Base-by-base conservation (phyloP, 2,329 filamentous ascomycete genomes). In the Paraphaeosphaeria sporulosa region DNA sequence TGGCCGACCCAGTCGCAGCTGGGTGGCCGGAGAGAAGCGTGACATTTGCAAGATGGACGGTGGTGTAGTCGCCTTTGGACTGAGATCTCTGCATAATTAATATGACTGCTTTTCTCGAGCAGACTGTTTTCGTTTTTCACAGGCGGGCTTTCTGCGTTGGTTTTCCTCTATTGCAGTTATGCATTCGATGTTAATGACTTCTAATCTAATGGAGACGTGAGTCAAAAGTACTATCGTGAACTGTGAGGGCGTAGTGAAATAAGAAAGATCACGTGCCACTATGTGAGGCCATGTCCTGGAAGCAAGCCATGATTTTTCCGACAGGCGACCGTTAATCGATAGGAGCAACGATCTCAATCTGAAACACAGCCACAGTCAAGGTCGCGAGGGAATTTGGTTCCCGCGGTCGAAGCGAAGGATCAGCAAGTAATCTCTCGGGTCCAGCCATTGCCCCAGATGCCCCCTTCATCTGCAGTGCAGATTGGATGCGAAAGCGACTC, bases 361-460 rank as follows among this genome's bases (percentile, higher is more conserved):
- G 54, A 56, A 56, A 56, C 54, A 56, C 44, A 42, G 46, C 55
- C 47, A 51, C 38, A 51, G 47, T 43, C 36, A 44, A 50, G 47
- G 25, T 21, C 27, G 13, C 40, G 38, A 27, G 32, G 36, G 25
- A 30, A 15, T 25, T 38, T 49, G 36, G n/a, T 43, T 48, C 3
- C 36, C 10, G 38, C 38, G 47, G 9, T 2, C 13, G 46, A 49
- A 42, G 54, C 54, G 54, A 61, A 61, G 59, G 59, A 61, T 61
- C 49, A 57, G 58, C 58, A 53, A 60, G 58, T 54, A 60, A 60
- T 52, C 46, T 53, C 47, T 9, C 32, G 30, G 27, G 15, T 12
- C 51, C 48, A 40, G 52, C 42, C 40, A 55, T 25, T 34, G 30
- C 30, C 42, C 36, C 47, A 44, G 46, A 49, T 52, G 13, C 48